Evolutionary conservation across 305 asterid species (phyloP).

Genomic region (Fraxinus greggii): DNA sequence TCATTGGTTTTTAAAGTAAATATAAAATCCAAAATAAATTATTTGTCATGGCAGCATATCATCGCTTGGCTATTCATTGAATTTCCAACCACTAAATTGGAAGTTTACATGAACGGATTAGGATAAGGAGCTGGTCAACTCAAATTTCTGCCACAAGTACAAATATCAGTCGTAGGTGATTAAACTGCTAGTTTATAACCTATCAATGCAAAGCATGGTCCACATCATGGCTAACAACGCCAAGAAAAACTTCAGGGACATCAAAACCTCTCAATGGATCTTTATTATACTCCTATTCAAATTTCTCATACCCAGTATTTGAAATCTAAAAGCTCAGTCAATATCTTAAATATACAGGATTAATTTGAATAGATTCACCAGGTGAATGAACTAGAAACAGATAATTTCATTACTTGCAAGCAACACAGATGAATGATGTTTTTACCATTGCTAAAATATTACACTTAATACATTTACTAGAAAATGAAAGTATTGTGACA

Average conservation of each 20-base stretch:
- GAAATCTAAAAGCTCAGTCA: constrained; percentile 1
- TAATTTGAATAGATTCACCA: background rate
- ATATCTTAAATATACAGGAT: background rate
- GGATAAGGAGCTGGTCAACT: constrained; percentile 1
- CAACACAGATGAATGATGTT: background rate
- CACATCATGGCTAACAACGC: background rate
- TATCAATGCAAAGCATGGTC: background rate
- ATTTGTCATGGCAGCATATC: constrained; percentile 19
- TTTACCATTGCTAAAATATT: background rate
- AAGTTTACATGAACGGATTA: background rate
- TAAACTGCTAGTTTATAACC: background rate
- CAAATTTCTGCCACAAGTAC: background rate
- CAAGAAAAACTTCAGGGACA: background rate
- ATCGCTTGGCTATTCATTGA: constrained; percentile 9
- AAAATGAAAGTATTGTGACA: background rate
- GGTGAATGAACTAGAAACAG: background rate
- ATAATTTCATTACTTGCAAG: background rate
- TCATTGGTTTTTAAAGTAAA: background rate
- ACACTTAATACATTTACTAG: background rate
- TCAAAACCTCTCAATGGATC: background rate
- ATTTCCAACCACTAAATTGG: background rate
- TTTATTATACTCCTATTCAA: background rate
- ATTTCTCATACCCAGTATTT: background rate
- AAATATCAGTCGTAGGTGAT: background rate
- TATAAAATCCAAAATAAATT: constrained; percentile 3